Base-by-base conservation (phyloP, 805 yeast species). In the Monosporozyma siamensis region DNA sequence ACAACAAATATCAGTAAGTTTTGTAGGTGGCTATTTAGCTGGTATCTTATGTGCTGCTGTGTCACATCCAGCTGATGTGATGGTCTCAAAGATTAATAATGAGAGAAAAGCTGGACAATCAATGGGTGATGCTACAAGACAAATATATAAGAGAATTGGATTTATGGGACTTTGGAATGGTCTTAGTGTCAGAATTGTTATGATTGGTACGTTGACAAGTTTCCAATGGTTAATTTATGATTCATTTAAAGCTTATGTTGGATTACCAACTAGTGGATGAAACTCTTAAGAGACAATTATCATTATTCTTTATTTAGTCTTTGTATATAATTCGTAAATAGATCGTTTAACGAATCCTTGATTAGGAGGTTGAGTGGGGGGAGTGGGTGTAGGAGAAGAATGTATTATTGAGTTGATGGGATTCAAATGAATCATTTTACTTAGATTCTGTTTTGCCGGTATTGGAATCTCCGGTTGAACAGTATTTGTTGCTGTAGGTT, bases 21-120 rank as follows among this genome's bases (percentile, higher is more conserved):
- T 90, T 69, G 70, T 80, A 38, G 96, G 95, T 64, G 97, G 98
- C 62, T 90, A 90, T 69, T 76, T 90, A 59, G 98, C 97, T 9
- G 98, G 97, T 80, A 80, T 92, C 43, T 77, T 89, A 69, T 90
- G 97, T 71, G 97, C 98, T 6, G 69, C 83, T 41, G 92, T 89
- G 14, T 89, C 97, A 22, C 97, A 92, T 64, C 98, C 98, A 17
- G 97, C 97, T n/a, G 98, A 90, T 65, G 97, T 90, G 26, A 81
- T 92, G 95, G 97, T 90, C 21, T 84, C 95, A 39, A 85, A 88
- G 73, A 78, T 92, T 56, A 89, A 86, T 62, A 73, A 82, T 42
- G 63, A 58, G 29, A 46, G 88, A 78, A 54, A 78, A 75, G 55
- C 66, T 64, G 59, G 72, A 80, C 95, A 88, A 67, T 58, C 82